Conservation (phyloP, 495 filamentous ascomycete species). For the Gamarada debralockiae region DNA sequence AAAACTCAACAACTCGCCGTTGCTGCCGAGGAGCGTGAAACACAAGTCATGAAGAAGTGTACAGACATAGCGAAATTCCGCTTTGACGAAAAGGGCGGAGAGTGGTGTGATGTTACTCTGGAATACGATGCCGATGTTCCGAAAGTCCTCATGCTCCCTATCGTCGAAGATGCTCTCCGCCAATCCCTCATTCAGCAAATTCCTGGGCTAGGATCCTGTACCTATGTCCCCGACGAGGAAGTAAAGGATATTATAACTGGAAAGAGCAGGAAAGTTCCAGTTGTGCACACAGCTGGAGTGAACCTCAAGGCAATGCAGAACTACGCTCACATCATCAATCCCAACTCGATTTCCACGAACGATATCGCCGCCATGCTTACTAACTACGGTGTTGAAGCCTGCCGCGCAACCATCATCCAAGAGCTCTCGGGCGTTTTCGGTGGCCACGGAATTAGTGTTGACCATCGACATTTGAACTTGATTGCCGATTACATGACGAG, state of each 20-base stretch:
- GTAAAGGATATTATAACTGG: constrained; percentile 44
- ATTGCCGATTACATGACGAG: constrained; percentile 97
- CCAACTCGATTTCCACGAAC: constrained; percentile 85
- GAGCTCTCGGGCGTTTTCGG: constrained; percentile 87
- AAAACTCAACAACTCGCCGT: constrained; percentile 19
- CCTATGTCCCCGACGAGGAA: constrained; percentile 63
- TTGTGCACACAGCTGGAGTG: constrained; percentile 76
- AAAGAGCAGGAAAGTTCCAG: constrained; percentile 44
- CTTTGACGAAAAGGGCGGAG: constrained; percentile 71
- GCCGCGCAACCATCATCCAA: constrained; percentile 75
- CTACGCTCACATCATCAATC: constrained; percentile 80
- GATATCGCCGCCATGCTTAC: constrained; percentile 80
- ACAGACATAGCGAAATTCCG: constrained; percentile 67
- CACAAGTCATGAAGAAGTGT: constrained; percentile 60
- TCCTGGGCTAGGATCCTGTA: constrained; percentile 64
- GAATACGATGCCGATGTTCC: constrained; percentile 78
- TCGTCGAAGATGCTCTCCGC: constrained; percentile 75
- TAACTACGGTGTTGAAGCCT: constrained; percentile 91
- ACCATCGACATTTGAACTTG: constrained; percentile 88
- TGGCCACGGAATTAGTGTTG: constrained; percentile 89
- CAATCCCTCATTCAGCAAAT: constrained; percentile 86
- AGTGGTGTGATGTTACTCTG: constrained; percentile 74
- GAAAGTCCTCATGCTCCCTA: constrained; percentile 87
- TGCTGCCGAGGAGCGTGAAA: constrained; percentile 50
- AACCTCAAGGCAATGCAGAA: constrained; percentile 89